These are phyloP conservation scores for Lactarius evosmus DNA, from an alignment of 768 basidiomycete species.

Conservation along the genomic window DNA sequence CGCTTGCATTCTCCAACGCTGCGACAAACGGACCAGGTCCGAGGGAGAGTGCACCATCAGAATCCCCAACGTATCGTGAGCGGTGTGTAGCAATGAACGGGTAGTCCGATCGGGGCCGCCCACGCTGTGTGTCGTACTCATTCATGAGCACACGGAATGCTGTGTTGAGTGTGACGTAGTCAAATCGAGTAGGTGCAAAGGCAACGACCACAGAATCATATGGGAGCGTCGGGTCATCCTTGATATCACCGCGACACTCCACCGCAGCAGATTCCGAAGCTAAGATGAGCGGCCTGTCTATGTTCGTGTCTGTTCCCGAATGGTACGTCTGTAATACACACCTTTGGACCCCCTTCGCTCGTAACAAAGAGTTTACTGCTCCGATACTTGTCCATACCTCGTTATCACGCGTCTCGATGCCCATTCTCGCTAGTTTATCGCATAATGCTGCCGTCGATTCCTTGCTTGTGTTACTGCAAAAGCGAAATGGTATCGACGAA, in stretches of 20 bases:
- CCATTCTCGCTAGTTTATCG: slow-evolving; percentile 44
- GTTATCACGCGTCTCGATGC: slow-evolving; percentile 42
- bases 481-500: slow-evolving; percentile 42
- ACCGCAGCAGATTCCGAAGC: slow-evolving; percentile 33
- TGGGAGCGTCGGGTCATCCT: slow-evolving; percentile 26
- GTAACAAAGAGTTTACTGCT: slow-evolving; percentile 49
- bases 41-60: slow-evolving; percentile 51
- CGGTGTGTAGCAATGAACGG: slow-evolving; percentile 60
- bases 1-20: slow-evolving; percentile 56
- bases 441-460: slow-evolving; percentile 50
- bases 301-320: slow-evolving; percentile 36
- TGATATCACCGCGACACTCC: slow-evolving; percentile 30
- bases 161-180: slow-evolving; percentile 55
- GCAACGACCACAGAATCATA: slow-evolving; percentile 67
- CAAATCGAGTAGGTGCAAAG: slow-evolving; percentile 49
- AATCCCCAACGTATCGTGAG: slow-evolving; percentile 46
- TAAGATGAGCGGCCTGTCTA: slow-evolving; percentile 44
- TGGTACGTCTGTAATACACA: slow-evolving; percentile 28
- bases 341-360: slow-evolving; percentile 42
- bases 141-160: slow-evolving; percentile 62
- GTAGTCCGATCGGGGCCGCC: slow-evolving; percentile 15
- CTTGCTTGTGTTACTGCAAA: slow-evolving; percentile 70
- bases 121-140: slow-evolving; percentile 17
- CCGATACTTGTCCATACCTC: slow-evolving; percentile 67
- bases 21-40: slow-evolving; percentile 70